These are phyloP conservation scores for Penicillium italicum DNA, from an alignment of 2,329 filamentous ascomycete species.

Conservation along the genomic window DNA sequence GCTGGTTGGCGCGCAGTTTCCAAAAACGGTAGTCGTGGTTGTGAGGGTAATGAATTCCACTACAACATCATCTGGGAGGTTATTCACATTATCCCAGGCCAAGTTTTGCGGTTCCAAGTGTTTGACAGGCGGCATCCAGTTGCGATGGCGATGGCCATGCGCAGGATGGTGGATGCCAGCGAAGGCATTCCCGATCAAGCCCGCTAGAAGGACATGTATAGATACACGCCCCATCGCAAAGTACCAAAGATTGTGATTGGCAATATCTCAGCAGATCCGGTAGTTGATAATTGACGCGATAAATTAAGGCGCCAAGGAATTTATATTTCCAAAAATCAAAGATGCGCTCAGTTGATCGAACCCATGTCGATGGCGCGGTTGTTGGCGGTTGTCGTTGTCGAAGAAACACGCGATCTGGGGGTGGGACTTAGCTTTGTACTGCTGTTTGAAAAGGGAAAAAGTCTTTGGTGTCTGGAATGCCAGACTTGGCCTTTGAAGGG, in stretches of 20 bases:
- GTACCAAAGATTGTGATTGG: not conserved
- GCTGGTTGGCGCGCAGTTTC: constrained; percentile 5
- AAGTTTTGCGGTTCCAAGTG: not conserved
- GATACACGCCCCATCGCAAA: constrained; percentile 31
- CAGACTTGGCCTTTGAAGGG: not conserved
- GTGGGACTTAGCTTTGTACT: constrained; percentile 6
- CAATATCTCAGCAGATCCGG: not conserved
- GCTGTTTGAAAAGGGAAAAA: not conserved
- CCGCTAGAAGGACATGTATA: constrained; percentile 24
- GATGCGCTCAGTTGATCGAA: not conserved
- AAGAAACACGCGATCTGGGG: not conserved
- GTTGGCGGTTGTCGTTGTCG: not conserved
- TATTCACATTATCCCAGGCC: not conserved
- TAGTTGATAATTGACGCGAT: not conserved
- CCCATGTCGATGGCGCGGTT: not conserved
- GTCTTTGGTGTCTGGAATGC: constrained; percentile 6
- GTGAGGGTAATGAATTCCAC: constrained; percentile 18
- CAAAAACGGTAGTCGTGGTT: constrained; percentile 12
- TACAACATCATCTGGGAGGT: constrained; percentile 8
- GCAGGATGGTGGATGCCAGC: constrained; percentile 28
- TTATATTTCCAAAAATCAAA: not conserved
- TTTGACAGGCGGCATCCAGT: constrained; percentile 3
- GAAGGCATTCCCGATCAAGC: constrained; percentile 23
- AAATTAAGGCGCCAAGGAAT: not conserved
- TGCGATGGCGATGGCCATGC: constrained; percentile 12